Base-by-base conservation (phyloP, 768 basidiomycete species). In the Termitomyces sp. region DNA sequence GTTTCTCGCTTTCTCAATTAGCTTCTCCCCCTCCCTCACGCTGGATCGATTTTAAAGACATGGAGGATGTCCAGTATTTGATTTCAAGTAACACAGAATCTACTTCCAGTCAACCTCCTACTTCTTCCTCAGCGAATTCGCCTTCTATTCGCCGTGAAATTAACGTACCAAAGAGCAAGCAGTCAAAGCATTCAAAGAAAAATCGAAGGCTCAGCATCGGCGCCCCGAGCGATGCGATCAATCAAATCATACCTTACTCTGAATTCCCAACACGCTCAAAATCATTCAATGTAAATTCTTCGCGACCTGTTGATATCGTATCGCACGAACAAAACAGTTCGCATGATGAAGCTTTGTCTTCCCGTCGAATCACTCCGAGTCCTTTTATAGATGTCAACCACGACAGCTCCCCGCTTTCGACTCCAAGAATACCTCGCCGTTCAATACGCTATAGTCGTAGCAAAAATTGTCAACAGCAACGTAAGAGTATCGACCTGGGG, bases 401-500 rank as follows among this genome's bases (percentile, higher is more conserved):
- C 44, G 46, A 35, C 22, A 45, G 10, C 33, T 30, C 22, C 51
- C 32, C 22, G 0, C 30, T 44, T 22, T 18, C 54, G 7, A 55
- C 45, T 58, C 24, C 59, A 35, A 35, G 53, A 4, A 32, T 40
- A 30, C 41, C 50, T 26, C 33, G 20, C 20, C 46, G 26, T 32
- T 40, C 38, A 33, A 28, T 32, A 16, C 54, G 41, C 40, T 30
- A 43, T 14, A 44, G 49, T 43, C 26, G 20, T 2, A 46, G 50
- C 35, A 40, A 26, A 20, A 49, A 49, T n/a, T 55, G 26, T n/a
- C 46, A 60, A 28, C 20, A 26, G 7, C 56, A 57, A 30, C 56
- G 56, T 50, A 60, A 30, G 50, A 60, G 56, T 35, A 26, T 63
- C 0, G 62, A 63, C 53, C 32, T 63, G 18, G 49, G 58, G 11